Evolutionary conservation across 2,329 filamentous ascomycete genomes (phyloP).

Genomic region (Dactylonectria macrodidyma): DNA sequence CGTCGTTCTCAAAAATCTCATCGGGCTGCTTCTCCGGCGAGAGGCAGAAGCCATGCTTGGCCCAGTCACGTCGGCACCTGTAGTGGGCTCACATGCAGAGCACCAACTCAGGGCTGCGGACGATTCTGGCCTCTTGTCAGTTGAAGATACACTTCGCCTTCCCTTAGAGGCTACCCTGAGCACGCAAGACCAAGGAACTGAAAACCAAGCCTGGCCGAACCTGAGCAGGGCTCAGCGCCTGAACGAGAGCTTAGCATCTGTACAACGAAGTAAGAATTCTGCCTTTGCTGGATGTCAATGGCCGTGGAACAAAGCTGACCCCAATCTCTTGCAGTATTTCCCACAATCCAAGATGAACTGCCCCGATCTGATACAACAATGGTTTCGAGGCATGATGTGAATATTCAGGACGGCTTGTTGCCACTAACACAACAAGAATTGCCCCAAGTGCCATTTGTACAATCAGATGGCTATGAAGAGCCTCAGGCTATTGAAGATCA

Average conservation of each 20-base stretch:
- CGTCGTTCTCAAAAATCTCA: slow-evolving; percentile 15
- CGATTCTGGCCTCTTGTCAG: neutral
- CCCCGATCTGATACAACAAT: neutral
- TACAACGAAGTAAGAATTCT: slow-evolving; percentile 10
- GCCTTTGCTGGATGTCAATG: neutral
- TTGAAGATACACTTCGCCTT: neutral
- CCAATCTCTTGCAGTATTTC: slow-evolving; percentile 1
- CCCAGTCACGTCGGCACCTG: neutral
- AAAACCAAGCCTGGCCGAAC: neutral
- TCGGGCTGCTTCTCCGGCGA: slow-evolving; percentile 5
- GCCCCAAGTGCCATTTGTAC: neutral
- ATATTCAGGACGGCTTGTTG: neutral
- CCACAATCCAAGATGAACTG: neutral
- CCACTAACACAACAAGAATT: neutral
- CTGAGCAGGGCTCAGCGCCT: slow-evolving; percentile 5
- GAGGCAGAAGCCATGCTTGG: slow-evolving; percentile 18
- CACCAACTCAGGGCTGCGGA: neutral
- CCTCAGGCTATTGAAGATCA: neutral
- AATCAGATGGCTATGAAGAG: neutral
- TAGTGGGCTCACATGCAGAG: neutral
- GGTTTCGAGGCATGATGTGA: neutral
- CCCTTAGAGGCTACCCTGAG: neutral
- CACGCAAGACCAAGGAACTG: neutral
- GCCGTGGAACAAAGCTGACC: neutral
- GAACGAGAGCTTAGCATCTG: slow-evolving; percentile 11